Evolutionary conservation across 2,329 filamentous ascomycete genomes (phyloP).

Genomic region (Penicillium sp.): DNA sequence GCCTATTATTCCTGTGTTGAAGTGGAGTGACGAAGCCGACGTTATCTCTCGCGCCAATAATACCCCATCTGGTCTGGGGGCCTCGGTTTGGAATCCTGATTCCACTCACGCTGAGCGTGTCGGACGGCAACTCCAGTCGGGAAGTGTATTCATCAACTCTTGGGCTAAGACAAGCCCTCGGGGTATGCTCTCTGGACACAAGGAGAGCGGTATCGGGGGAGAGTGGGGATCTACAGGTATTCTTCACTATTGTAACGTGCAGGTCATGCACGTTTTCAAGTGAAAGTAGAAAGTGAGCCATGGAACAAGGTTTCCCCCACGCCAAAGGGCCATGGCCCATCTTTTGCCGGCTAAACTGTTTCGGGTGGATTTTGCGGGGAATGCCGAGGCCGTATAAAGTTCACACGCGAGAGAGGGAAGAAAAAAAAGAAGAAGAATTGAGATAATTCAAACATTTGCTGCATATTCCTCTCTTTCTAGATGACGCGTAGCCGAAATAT

Average conservation of each 20-base stretch:
- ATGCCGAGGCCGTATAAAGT: neutral
- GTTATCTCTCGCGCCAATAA: conserved; percentile 60
- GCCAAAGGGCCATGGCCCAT: neutral
- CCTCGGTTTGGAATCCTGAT: conserved; percentile 62
- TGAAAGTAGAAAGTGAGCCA: neutral
- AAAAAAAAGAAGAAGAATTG: neutral
- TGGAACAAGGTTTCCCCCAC: neutral
- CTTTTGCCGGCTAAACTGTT: neutral
- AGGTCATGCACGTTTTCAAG: conserved; percentile 1
- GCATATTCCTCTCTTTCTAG: neutral
- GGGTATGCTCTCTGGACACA: conserved; percentile 52
- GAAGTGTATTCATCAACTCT: conserved; percentile 47
- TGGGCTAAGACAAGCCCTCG: conserved; percentile 15
- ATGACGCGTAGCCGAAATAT: conserved; percentile 9
- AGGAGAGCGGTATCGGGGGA: conserved; percentile 53
- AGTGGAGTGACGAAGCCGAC: conserved; percentile 63
- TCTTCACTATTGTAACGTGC: conserved; percentile 37
- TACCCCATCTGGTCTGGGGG: conserved; percentile 56
- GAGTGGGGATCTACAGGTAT: conserved; percentile 47
- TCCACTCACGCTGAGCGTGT: conserved; percentile 54
- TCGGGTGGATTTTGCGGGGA: neutral
- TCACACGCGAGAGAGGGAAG: neutral
- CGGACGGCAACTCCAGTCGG: conserved; percentile 53
- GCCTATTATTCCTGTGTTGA: conserved; percentile 64
- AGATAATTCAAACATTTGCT: neutral